phyloP scores from a whole-genome alignment of 768 basidiomycete genomes.

The Calocera cornea region DNA sequence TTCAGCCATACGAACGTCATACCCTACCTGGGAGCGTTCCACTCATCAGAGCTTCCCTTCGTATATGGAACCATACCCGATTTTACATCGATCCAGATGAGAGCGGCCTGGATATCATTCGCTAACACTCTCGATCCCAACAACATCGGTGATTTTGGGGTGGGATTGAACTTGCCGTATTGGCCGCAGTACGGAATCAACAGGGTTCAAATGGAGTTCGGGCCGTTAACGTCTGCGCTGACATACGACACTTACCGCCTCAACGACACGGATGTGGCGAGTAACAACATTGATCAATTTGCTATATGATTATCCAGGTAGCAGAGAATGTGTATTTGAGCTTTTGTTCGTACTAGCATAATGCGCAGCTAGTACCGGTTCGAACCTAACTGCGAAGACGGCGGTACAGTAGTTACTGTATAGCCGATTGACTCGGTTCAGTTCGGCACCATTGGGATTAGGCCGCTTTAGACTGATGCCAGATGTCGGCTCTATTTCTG shows the following conservation, averaged over 20 bases:
- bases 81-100: constrained; percentile 26
- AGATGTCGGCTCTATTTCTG: no score
- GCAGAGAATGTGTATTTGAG: no score
- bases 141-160: constrained; percentile 17
- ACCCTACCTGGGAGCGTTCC: not conserved
- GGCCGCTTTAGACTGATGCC: no score
- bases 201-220: not conserved
- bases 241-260: not conserved
- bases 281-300: not conserved
- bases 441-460: no score
- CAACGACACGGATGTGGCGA: not conserved
- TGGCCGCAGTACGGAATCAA: not conserved
- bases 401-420: no score
- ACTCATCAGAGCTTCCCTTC: constrained; percentile 17
- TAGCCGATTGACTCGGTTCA: no score
- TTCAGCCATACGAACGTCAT: not conserved
- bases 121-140: constrained; percentile 34
- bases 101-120: constrained; percentile 37
- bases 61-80: constrained; percentile 12
- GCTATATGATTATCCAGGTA: no score
- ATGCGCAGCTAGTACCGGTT: no score
- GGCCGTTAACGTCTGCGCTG: not conserved
- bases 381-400: no score
- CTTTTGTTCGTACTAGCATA: no score
- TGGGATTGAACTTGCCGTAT: not conserved